Evolutionary conservation across 352 stramenopile species (phyloP).

Genomic region (Globisporangium middletonii): DNA sequence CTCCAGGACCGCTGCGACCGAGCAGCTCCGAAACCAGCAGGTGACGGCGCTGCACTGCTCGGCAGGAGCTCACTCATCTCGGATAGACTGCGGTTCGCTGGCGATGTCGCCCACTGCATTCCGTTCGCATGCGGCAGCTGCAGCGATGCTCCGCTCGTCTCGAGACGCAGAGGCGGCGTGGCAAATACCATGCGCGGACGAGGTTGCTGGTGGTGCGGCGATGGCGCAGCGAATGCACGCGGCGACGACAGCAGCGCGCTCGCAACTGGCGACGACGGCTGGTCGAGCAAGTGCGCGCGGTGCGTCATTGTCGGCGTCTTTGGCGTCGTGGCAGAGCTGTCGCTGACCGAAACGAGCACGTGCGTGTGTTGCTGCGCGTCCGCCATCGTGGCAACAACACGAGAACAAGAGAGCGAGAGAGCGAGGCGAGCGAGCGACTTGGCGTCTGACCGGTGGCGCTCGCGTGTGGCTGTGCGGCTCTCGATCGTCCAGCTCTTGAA

Average conservation of each 20-base stretch:
- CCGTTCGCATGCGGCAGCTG: constrained; percentile 25
- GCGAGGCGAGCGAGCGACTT: no score
- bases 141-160: constrained; percentile 39
- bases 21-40: constrained; percentile 2
- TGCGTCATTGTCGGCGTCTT: background rate
- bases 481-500: no score
- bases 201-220: constrained; percentile 8
- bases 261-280: constrained; percentile 11
- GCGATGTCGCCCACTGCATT: constrained; percentile 8
- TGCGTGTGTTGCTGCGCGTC: background rate
- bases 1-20: constrained; percentile 20
- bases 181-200: constrained; percentile 55
- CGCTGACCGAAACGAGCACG: background rate
- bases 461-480: no score
- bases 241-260: constrained; percentile 13
- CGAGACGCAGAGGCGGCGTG: constrained; percentile 54
- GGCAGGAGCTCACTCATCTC: constrained; percentile 27
- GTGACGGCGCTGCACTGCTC: constrained; percentile 11
- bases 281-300: constrained; percentile 5
- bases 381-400: background rate
- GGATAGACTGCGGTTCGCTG: constrained; percentile 2
- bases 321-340: background rate
- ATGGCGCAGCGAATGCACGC: constrained; percentile 6
- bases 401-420: no score
- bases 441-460: no score